Percentiles rank a stretch among this genome's conserved stretches.
Conservation (phyloP, 1,139 yeast genomes). For the Kodamaea ohmeri region DNA sequence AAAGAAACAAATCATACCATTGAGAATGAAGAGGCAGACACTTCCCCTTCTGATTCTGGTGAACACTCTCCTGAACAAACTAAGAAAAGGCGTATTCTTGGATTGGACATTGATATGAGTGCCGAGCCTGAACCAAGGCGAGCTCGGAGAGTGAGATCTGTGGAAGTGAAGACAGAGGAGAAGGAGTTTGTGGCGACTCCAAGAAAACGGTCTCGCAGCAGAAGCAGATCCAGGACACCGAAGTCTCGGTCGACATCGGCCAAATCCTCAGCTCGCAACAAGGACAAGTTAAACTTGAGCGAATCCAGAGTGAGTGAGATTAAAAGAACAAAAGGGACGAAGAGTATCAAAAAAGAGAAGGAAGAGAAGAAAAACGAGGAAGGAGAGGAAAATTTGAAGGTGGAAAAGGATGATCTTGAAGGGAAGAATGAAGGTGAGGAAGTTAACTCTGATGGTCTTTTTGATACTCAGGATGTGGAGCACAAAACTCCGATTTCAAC, state of each 20-base stretch:
- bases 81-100: constrained; percentile 1
- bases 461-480: no score
- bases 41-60: no score
- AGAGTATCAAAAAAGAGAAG: neutral
- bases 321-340: neutral
- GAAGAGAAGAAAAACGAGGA: neutral
- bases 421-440: neutral
- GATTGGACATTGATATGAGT: neutral
- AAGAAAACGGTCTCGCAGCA: neutral
- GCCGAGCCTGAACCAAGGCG: neutral
- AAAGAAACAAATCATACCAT: no score
- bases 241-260: no score
- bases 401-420: neutral
- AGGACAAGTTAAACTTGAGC: constrained; percentile 2
- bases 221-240: constrained; percentile 2
- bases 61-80: neutral
- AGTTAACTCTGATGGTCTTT: no score
- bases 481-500: no score
- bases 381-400: neutral
- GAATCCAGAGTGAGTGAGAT: neutral
- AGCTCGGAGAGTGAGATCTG: constrained; percentile 1
- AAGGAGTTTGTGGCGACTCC: neutral
- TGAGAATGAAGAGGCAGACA: no score
- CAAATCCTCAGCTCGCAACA: no score
- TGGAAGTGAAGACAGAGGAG: constrained; percentile 1